These are phyloP conservation scores for Penicillium ochrochloron DNA, from an alignment of 495 filamentous ascomycete genomes.

Conservation along the genomic window DNA sequence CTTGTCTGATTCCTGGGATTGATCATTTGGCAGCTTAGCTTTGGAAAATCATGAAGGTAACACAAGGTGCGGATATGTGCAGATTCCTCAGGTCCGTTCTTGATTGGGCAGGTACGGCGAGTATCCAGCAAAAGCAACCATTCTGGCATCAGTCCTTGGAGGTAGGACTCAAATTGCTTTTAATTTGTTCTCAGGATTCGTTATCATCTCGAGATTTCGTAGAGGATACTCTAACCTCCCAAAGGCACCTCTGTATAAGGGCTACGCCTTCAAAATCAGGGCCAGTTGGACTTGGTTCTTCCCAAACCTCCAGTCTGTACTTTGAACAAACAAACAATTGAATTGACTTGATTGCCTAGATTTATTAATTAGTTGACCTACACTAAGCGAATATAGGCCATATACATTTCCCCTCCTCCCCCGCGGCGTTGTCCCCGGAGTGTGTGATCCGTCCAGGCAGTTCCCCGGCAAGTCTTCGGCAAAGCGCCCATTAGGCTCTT, in stretches of 20 bases:
- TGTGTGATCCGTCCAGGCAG: neutral
- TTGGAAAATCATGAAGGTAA: neutral
- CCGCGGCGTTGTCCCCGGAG: neutral
- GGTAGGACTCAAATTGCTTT: too few relatives aligned
- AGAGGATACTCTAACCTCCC: neutral
- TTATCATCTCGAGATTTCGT: neutral
- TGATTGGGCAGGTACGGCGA: neutral
- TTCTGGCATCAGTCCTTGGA: too few relatives aligned
- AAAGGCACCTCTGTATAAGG: neutral
- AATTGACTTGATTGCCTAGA: neutral
- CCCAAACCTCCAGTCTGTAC: neutral
- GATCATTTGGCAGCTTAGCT: neutral
- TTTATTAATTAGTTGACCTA: neutral
- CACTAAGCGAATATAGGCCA: neutral
- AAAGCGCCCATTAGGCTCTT: neutral
- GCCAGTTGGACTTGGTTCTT: neutral
- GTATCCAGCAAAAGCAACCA: neutral
- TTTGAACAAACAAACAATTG: neutral
- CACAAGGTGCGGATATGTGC: neutral
- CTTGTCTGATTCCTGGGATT: neutral
- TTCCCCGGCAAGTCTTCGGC: constrained; percentile 3
- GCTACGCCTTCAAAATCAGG: neutral
- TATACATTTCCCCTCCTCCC: neutral
- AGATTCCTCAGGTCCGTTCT: neutral
- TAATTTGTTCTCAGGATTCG: too few relatives aligned